phyloP scores from a whole-genome alignment of 2,329 filamentous ascomycete genomes.

The Rhinocladiella similis region DNA sequence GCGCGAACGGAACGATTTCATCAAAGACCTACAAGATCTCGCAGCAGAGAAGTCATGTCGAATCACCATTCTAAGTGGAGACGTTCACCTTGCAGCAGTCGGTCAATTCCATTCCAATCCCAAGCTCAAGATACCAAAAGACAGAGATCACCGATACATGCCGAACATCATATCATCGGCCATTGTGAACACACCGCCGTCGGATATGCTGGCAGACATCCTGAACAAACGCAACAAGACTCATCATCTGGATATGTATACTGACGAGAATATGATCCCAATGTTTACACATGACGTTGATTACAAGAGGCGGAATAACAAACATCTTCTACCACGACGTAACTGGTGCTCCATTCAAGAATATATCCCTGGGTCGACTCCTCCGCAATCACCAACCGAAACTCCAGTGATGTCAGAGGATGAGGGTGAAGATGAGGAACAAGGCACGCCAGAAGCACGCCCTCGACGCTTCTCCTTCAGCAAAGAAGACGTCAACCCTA shows the following conservation, averaged over 20 bases:
- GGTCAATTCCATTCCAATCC: slow-evolving; percentile 95
- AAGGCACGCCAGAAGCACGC: slow-evolving; percentile 34
- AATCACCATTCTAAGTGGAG: slow-evolving; percentile 87
- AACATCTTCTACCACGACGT: slow-evolving; percentile 78
- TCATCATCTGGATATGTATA: slow-evolving; percentile 66
- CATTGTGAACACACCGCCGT: slow-evolving; percentile 88
- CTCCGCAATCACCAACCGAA: slow-evolving; percentile 65
- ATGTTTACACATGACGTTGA: slow-evolving; percentile 89
- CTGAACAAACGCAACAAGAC: slow-evolving; percentile 88
- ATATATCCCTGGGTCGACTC: slow-evolving; percentile 77
- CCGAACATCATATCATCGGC: slow-evolving; percentile 91
- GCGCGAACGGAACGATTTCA: slow-evolving; percentile 77
- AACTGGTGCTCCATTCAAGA: slow-evolving; percentile 95
- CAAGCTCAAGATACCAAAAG: slow-evolving; percentile 77
- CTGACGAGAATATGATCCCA: slow-evolving; percentile 94
- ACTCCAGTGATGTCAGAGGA: slow-evolving; percentile 34
- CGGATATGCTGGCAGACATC: slow-evolving; percentile 83
- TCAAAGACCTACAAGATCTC: slow-evolving; percentile 89
- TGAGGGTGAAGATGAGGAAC: slow-evolving; percentile 21
- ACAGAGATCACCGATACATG: slow-evolving; percentile 95
- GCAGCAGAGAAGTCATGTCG: slow-evolving; percentile 90
- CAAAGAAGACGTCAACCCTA: slow-evolving; percentile 52
- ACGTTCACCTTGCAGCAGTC: slow-evolving; percentile 88
- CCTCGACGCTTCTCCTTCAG: slow-evolving; percentile 63
- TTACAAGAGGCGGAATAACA: slow-evolving; percentile 87